Percentiles rank a stretch among this genome's conserved stretches.
phyloP scores from a whole-genome alignment of 306 rosid species.

The Boehmeria nivea region DNA sequence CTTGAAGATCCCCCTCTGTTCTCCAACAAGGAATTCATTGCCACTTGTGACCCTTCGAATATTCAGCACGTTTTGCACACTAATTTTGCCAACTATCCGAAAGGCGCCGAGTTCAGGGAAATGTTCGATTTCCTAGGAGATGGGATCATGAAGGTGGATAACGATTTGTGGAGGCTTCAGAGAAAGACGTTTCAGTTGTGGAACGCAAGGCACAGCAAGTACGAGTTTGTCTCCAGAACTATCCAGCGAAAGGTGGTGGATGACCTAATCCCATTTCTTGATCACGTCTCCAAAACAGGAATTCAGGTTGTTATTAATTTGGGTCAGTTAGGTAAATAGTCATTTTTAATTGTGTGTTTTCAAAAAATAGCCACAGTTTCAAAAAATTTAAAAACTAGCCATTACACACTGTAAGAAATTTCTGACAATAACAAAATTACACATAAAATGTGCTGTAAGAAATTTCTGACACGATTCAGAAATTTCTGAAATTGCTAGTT shows the following conservation, averaged over 20 bases:
- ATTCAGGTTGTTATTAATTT: no score
- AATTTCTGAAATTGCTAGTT: no score
- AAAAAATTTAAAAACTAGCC: no score
- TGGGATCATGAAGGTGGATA: slow-evolving; percentile 28
- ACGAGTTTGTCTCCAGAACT: slow-evolving; percentile 9
- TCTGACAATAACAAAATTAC: no score
- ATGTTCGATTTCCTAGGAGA: slow-evolving; percentile 31
- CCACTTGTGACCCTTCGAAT: slow-evolving; percentile 35
- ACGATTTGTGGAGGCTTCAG: slow-evolving; percentile 18
- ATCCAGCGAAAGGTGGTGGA: slow-evolving; percentile 23
- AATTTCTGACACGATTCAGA: no score
- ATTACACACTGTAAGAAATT: no score
- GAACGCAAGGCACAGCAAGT: not conserved
- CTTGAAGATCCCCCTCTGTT: slow-evolving; percentile 36
- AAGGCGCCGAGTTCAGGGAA: slow-evolving; percentile 21
- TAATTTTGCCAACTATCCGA: slow-evolving; percentile 19
- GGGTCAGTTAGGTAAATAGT: no score
- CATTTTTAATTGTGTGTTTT: no score
- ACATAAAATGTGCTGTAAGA: no score
- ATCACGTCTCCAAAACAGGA: slow-evolving; percentile 1
- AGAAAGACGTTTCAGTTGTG: slow-evolving; percentile 15
- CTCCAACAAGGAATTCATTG: not conserved
- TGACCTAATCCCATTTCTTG: slow-evolving; percentile 30
- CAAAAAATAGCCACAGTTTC: no score
- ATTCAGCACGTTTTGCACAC: slow-evolving; percentile 24